Evolutionary conservation across 345 rosid species (phyloP), one percentile per base, ranked within the genome.

Genomic region (Stellera chamaejasme): DNA sequence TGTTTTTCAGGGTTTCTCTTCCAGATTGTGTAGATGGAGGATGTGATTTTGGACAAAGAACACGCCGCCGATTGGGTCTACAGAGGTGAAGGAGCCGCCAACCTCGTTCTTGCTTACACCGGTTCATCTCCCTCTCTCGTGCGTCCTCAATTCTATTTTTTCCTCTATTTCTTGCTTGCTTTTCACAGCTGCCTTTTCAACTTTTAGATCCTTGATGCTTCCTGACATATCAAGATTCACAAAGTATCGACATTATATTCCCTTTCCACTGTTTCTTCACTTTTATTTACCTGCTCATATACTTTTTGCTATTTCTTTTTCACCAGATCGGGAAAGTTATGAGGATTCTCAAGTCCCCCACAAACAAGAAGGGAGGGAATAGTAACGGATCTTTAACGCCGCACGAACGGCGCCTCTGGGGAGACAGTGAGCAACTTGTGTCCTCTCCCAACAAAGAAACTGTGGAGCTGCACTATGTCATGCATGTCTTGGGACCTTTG

Each of bases 81-180:
- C 73, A 75, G 78, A 78, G 95, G 95, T 11, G 97, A 90, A 79
- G 97, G 97, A 25, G 95, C 88, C 52, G 95, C 80, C 9, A 86
- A 90, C 75, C 73, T 90, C 48, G 90, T 90, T 28, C 86, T 90
- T 61, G 81, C 85, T 49, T 82, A 87, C 71, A 50, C 78, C 27
- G 97, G 88, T 65, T 80, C 96, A 2, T 84, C 85, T 62, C 78
- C 90, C 2, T 15, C 46, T 52, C 73, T 82, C 46, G 95, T 90
- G 76, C 42, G 78, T 51, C 49, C 27, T 27, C 44, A 2, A 39
- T 42, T 28, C 42, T 28, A 5, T 59, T 32, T 39, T 3, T 19
- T 55, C n/a, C 42, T 54, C 7, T 45, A 13, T 48, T 4, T 26
- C 47, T 6, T 11, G 0, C 46, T 50, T 15, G 51, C 11, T 16